Evolutionary conservation across 495 filamentous ascomycete species (phyloP).

Genomic region (Penicillium dipodomyicola): DNA sequence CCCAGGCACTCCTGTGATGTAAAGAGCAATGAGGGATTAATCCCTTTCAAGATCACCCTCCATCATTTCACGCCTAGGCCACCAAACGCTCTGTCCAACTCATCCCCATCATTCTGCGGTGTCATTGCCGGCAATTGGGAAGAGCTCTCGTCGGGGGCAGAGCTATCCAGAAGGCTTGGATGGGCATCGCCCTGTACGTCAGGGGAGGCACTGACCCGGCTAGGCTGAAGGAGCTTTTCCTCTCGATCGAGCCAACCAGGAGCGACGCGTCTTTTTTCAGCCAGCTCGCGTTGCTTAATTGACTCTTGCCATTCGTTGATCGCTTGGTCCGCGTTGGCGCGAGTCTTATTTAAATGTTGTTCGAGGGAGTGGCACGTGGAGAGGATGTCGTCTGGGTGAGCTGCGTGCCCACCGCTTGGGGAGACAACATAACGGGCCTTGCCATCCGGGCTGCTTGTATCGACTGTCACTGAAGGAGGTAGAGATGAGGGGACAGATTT

Average conservation of each 20-base stretch:
- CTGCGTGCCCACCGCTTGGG: slow-evolving; percentile 65
- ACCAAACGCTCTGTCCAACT: slow-evolving; percentile 89
- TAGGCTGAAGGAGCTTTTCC: slow-evolving; percentile 75
- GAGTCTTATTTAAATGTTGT: slow-evolving; percentile 65
- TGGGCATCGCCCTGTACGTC: slow-evolving; percentile 27
- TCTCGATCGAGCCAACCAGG: slow-evolving; percentile 95
- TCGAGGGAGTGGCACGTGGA: slow-evolving; percentile 73
- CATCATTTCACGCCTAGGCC: slow-evolving; percentile 53
- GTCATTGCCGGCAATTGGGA: slow-evolving; percentile 46
- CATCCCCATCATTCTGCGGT: slow-evolving; percentile 63
- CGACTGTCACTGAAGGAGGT: slow-evolving; percentile 69
- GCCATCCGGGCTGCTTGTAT: slow-evolving; percentile 38
- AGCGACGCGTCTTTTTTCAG: slow-evolving; percentile 86
- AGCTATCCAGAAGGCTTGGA: slow-evolving; percentile 47
- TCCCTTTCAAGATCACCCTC: not conserved
- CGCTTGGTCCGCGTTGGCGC: slow-evolving; percentile 60
- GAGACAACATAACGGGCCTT: slow-evolving; percentile 72
- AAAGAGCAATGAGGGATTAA: not conserved
- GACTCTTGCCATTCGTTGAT: slow-evolving; percentile 68
- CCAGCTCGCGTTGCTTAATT: slow-evolving; percentile 73
- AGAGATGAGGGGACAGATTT: slow-evolving; percentile 81
- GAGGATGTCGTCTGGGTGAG: slow-evolving; percentile 77
- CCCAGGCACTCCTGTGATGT: not conserved
- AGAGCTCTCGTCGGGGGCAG: slow-evolving; percentile 40
- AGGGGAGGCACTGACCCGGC: slow-evolving; percentile 18